These are phyloP conservation scores for Athelia psychrophila DNA, from an alignment of 1,284 basidiomycete species.

Conservation along the genomic window DNA sequence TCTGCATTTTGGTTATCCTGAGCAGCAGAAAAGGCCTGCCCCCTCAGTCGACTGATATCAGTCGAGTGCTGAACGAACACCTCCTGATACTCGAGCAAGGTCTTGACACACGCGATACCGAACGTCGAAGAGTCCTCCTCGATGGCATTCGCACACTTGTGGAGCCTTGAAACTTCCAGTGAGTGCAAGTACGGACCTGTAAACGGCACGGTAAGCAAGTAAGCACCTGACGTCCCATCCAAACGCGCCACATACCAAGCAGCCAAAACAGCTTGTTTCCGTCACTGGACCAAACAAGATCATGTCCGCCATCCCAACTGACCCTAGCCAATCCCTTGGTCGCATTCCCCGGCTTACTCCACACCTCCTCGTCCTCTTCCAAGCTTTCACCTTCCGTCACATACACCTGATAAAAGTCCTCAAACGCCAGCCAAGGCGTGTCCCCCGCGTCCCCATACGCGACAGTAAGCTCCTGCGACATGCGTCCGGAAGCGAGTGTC, in stretches of 20 bases:
- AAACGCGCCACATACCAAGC: slow-evolving; percentile 61
- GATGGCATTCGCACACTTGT: slow-evolving; percentile 44
- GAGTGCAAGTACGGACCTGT: slow-evolving; percentile 65
- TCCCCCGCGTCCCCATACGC: slow-evolving; percentile 22
- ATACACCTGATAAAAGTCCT: slow-evolving; percentile 67
- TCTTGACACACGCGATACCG: slow-evolving; percentile 57
- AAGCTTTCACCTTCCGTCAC: slow-evolving; percentile 39
- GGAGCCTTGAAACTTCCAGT: slow-evolving; percentile 50
- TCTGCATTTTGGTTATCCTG: slow-evolving; percentile 31
- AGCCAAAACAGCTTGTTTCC: slow-evolving; percentile 69
- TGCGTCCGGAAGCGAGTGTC: slow-evolving; percentile 49
- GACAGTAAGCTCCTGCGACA: slow-evolving; percentile 53
- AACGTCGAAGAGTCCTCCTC: slow-evolving; percentile 47
- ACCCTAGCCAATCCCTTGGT: slow-evolving; percentile 56
- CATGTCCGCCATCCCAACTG: slow-evolving; percentile 71
- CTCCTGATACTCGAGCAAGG: slow-evolving; percentile 51
- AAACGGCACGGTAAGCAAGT: neutral
- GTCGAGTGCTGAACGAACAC: slow-evolving; percentile 56
- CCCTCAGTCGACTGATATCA: slow-evolving; percentile 54
- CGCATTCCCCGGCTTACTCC: slow-evolving; percentile 67
- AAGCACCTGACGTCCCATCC: neutral
- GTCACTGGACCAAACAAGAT: slow-evolving; percentile 58
- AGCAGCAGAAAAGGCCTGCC: slow-evolving; percentile 36
- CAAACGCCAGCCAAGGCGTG: slow-evolving; percentile 48
- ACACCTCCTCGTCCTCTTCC: slow-evolving; percentile 42